Base-by-base conservation (phyloP, 495 filamentous ascomycete species). In the Neurospora intermedia region DNA sequence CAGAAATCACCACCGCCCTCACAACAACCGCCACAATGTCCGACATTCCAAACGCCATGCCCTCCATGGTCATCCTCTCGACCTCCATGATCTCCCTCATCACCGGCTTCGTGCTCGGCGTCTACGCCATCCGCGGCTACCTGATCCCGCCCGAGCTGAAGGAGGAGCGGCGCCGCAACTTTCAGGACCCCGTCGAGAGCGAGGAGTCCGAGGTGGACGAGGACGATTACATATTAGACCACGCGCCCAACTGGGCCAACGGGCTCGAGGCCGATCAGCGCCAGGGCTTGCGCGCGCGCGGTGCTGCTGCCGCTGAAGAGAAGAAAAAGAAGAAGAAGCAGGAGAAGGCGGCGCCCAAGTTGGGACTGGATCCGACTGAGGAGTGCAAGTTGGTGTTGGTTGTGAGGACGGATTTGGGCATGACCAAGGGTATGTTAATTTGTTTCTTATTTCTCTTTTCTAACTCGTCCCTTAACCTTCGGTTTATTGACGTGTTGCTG, bases 331-430 rank as follows among this genome's bases (percentile, higher is more conserved):
- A 70, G 35, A 46, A 43, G 69, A 45, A 27, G 15, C 70, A 71
- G 48, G 70, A 27, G 11, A 71, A 71, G 48, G 70, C 35, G 35
- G 35, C 35, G 35, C 35, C 35, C 35, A 38, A 38, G 35, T 38
- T 38, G 35, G 35, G 35, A 38, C 84, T 70, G 82, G 82, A 42
- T 81, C 81, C 4, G 81, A 82, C 80, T 8, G 95, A 98, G 78
- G 94, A 97, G 76, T 97, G 94, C 83, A 99, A 99, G 80, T 83
- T 99, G 69, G 94, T 98, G 23, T 84, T 99, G 27, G 93, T 97
- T 16, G 94, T 98, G 43, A 83, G 96, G 75, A 97, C 92, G 35
- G 96, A 99, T 83, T 80, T 99, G 77, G 94, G 94, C 66, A 99
- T 99, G 96, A 93, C 91, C 9, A 97, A 96, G 86, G 94, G 94